Evolutionary conservation across 371 early-diverging fungal species (phyloP), one percentile per base, ranked within the genome.

Genomic region (Mortierella sp.): DNA sequence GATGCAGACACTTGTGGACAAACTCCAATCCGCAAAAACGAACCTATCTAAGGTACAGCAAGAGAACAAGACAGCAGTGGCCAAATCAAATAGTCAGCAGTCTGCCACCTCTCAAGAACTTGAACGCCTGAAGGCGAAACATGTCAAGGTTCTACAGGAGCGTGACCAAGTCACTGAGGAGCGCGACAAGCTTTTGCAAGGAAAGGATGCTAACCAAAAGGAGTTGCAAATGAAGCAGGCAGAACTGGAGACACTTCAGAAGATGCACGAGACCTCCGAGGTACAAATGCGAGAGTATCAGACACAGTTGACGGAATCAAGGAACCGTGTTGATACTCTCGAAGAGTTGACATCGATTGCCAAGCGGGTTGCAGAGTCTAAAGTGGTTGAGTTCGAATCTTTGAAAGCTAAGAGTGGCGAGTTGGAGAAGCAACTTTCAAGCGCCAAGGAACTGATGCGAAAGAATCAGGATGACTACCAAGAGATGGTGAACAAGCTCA

Each of bases 181-280:
- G 26, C 69, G 73, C 2, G 78, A 79, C 28, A 64, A 85, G 40
- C 84, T 88, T n/a, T 51, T 68, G 3, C 84, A 88, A 8, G 89
- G 88, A 37, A 88, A 88, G 66, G 87, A 91, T 6, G 60, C 71
- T 18, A 72, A 86, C 49, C 83, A 87, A 79, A 92, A 91, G 62
- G 87, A 90, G 51, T 72, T 92, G n/a, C 88, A 90, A 60, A 83
- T 88, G 30, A 86, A 85, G 65, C 87, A 87, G 39, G 92, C 93
- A 10, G 93, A 95, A 76, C 86, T 92, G 54, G 93, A 92, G 69
- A 85, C 90, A 9, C 85, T 89, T 18, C 91, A 90, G 66, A 78
- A 84, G 43, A 85, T 87, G 75, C 84, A 92, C 0, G 90, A 92
- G 20, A 75, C 86, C 37, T 60, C 89, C 9, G 88, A 89, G 66